Percentiles rank a stretch among this genome's conserved stretches.
Evolutionary conservation across 768 basidiomycete species (phyloP).

Genomic region (Atractiella rhizophila): DNA sequence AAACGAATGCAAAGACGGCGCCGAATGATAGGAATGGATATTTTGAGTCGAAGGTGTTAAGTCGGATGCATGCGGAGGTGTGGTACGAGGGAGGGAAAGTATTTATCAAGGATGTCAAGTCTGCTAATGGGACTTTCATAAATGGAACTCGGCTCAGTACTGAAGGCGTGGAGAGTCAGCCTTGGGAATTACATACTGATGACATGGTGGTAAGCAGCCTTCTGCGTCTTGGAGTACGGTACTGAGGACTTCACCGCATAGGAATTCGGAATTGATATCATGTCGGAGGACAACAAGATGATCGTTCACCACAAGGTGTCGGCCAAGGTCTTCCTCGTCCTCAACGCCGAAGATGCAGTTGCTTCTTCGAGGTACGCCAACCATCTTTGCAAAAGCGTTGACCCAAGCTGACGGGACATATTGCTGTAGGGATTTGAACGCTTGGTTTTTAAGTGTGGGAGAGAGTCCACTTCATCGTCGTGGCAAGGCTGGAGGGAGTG

Average conservation of each 20-base stretch:
- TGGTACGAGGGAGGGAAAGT: conserved; percentile 97
- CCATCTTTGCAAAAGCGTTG: not conserved
- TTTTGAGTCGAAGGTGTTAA: conserved; percentile 87
- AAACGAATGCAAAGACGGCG: conserved; percentile 83
- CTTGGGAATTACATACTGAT: conserved; percentile 77
- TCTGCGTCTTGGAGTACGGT: too few relatives aligned
- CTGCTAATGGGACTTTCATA: conserved; percentile 93
- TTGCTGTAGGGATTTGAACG: conserved; percentile 12
- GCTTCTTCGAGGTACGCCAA: conserved; percentile 5
- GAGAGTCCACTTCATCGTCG: conserved; percentile 7
- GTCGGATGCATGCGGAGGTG: conserved; percentile 89
- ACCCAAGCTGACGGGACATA: not conserved
- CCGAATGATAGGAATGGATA: conserved; percentile 78
- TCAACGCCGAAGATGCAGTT: too few relatives aligned
- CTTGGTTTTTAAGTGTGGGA: conserved; percentile 13
- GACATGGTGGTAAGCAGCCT: too few relatives aligned
- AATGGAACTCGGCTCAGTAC: conserved; percentile 74
- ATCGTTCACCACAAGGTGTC: conserved; percentile 98
- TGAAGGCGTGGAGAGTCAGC: conserved; percentile 73
- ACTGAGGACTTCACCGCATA: too few relatives aligned
- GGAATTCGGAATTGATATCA: conserved; percentile 99
- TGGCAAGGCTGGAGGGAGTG: not conserved
- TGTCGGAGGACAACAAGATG: conserved; percentile 91
- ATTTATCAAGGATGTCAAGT: conserved; percentile 94
- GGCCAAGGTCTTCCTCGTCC: too few relatives aligned